phyloP scores from a whole-genome alignment of 257 asterid species.

The Solanum peruvianum region DNA sequence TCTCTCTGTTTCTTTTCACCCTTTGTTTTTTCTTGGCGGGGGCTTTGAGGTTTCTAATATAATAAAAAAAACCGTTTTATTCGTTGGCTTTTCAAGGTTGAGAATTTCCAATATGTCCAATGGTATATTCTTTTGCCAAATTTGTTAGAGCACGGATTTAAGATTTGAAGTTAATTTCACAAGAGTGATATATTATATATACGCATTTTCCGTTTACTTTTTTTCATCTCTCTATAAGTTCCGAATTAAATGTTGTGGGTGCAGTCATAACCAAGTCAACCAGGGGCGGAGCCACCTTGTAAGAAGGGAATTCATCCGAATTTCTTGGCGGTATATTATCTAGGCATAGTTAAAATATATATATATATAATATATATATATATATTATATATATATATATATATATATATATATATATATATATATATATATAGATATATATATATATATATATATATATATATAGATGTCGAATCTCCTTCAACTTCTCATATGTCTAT shows the following conservation, averaged over 20 bases:
- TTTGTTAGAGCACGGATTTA: background rate
- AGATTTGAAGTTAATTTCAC: background rate
- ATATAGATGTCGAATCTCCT: fast-evolving
- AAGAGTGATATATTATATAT: background rate
- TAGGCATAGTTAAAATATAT: too few relatives aligned
- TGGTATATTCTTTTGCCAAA: background rate
- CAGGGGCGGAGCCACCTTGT: too few relatives aligned
- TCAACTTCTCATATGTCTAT: too few relatives aligned
- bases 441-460: too few relatives aligned
- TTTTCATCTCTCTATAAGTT: background rate
- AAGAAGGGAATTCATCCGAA: too few relatives aligned
- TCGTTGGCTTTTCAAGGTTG: conserved; percentile 4
- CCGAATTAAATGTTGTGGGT: background rate
- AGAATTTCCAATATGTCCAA: background rate
- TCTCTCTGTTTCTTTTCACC: conserved; percentile 13
- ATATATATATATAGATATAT: too few relatives aligned
- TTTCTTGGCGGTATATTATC: too few relatives aligned
- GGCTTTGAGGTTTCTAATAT: background rate
- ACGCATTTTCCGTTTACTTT: too few relatives aligned
- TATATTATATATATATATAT: too few relatives aligned
- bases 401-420: too few relatives aligned
- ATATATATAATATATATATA: too few relatives aligned
- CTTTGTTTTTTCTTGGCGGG: background rate
- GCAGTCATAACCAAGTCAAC: background rate
- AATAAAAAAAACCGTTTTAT: conserved; percentile 10